Base-by-base conservation (phyloP, 805 yeast genomes). In the Candida ficus region DNA sequence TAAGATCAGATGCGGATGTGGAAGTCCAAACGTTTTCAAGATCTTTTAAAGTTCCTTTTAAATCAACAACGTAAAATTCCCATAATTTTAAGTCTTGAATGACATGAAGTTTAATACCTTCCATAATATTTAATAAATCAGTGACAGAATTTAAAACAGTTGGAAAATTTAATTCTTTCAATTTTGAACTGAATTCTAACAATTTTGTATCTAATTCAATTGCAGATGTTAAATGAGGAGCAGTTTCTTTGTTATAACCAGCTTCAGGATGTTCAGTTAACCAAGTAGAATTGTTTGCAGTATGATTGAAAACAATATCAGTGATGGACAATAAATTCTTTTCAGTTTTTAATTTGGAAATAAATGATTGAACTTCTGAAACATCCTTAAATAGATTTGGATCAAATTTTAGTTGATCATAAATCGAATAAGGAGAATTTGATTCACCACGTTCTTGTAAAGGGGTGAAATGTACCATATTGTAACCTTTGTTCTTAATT, bases 381-480 rank as follows among this genome's bases (percentile, higher is more conserved):
- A 68, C 69, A 35, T 72, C 71, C 37, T 69, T 58, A 57, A 93
- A 91, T 19, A 79, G 60, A 0, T 51, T 58, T 0, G 83, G 76
- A 56, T 91, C 98, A 62, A 83, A 90, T 20, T 56, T 61, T 45
- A 88, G 71, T 62, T 93, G 98, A 59, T 91, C 96, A 52, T 66
- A 81, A 39, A 91, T 87, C 4, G 96, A 86, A 58, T 90, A 91
- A 0, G 99, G 99, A 7, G 97, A 90, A 60, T 90, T 76, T 1
- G 96, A 85, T 46, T 73, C 83, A 26, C 99, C 99, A 41, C 98
- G 72, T 47, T 80, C 66, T 62, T 91, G 96, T 50, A 91, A 68
- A 0, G 99, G 99, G 6, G 97, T 90, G 60, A 91, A 91, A 66
- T 91, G 99, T 33, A 93, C 69, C 96, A 91, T 87, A 61, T 93